Evolutionary conservation across 805 yeast species (phyloP).

Genomic region (Pichia thaimueangensis): DNA sequence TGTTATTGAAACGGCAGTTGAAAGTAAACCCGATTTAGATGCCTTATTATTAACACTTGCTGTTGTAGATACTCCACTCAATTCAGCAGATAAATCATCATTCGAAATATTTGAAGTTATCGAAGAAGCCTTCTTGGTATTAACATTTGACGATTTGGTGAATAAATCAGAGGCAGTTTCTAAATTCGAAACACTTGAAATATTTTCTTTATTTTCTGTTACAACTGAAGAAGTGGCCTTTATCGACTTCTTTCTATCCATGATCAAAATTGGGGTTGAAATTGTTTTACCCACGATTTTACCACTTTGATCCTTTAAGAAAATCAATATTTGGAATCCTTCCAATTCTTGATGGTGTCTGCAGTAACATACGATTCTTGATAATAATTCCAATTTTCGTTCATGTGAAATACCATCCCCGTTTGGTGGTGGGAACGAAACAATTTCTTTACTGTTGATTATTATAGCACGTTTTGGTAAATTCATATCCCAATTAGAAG

Average conservation of each 20-base stretch:
- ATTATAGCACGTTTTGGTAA: constrained; percentile 77
- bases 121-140: not conserved
- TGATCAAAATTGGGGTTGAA: constrained; percentile 76
- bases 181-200: not conserved
- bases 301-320: constrained; percentile 55
- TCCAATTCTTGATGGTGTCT: constrained; percentile 87
- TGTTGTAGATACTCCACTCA: constrained; percentile 18
- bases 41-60: not conserved
- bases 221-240: constrained; percentile 23
- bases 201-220: constrained; percentile 1
- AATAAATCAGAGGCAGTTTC: not conserved
- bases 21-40: not conserved
- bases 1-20: not conserved
- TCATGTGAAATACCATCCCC: constrained; percentile 22
- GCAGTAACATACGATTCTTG: constrained; percentile 92
- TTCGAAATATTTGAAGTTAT: constrained; percentile 25
- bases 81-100: constrained; percentile 30
- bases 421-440: constrained; percentile 61
- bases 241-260: constrained; percentile 81
- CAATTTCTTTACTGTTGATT: constrained; percentile 85
- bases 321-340: constrained; percentile 73
- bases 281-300: constrained; percentile 64
- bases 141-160: not conserved
- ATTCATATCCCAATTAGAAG: constrained; percentile 69
- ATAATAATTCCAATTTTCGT: constrained; percentile 42